Evolutionary conservation across 2,329 filamentous ascomycete species (phyloP).

Genomic region (Cyanodermella asteris): DNA sequence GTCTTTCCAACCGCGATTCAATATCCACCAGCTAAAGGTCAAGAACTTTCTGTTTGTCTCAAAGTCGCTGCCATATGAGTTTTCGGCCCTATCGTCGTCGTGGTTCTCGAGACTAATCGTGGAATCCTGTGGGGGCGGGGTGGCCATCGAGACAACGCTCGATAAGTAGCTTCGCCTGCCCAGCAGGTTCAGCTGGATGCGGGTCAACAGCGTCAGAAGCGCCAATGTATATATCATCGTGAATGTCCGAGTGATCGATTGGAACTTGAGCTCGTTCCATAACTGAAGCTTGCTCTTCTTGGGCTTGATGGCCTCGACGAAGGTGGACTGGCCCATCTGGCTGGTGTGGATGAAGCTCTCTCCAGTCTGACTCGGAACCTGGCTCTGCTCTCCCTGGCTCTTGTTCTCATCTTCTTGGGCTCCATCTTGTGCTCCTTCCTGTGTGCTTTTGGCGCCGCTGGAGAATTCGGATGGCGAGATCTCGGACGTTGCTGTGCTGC

Average conservation of each 20-base stretch:
- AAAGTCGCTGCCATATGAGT: constrained; percentile 77
- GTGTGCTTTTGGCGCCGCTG: constrained; percentile 40
- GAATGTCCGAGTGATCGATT: constrained; percentile 75
- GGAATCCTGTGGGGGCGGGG: constrained; percentile 44
- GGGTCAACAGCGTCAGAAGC: constrained; percentile 74
- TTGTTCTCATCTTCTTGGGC: constrained; percentile 68
- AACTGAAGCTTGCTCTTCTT: constrained; percentile 78
- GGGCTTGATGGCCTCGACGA: constrained; percentile 27
- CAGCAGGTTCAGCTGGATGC: constrained; percentile 90
- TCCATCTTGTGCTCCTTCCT: no score
- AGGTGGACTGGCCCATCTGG: constrained; percentile 40
- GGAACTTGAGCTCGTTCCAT: constrained; percentile 95
- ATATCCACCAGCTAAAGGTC: constrained; percentile 93
- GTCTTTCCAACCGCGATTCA: constrained; percentile 74
- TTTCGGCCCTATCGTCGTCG: constrained; percentile 67
- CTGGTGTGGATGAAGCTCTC: constrained; percentile 69
- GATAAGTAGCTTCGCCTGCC: constrained; percentile 89
- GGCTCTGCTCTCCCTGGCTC: constrained; percentile 49
- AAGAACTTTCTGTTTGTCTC: constrained; percentile 89
- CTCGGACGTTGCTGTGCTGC: constrained; percentile 30
- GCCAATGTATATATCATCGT: constrained; percentile 81
- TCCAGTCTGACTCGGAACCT: constrained; percentile 60
- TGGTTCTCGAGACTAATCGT: constrained; percentile 83
- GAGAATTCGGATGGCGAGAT: constrained; percentile 33
- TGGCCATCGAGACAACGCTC: constrained; percentile 77